Evolutionary conservation across 495 filamentous ascomycete genomes (phyloP), one percentile per base, ranked within the genome.

Genomic region (Delitschia confertaspora): DNA sequence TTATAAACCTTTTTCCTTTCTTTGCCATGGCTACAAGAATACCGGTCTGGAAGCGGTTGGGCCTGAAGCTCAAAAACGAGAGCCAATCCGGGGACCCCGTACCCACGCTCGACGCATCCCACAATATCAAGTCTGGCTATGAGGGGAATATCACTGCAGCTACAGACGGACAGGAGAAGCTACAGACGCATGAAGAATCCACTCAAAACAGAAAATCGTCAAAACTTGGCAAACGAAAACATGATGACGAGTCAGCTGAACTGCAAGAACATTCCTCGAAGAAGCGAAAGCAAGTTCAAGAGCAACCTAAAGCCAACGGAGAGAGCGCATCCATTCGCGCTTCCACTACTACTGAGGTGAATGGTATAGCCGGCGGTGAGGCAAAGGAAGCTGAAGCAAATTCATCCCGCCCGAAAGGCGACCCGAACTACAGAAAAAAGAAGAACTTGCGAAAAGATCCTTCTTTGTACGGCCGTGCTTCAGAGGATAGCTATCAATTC

Each of bases 21-120:
- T 35, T 57, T 21, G 22, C 35, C 34, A 47, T 46, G 41, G 35
- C 21, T 25, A 23, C 30, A 27, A 14, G 21, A 20, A 16, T 83
- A 33, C 82, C 82, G 14, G 79, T 82, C 40, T 85, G 80, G 81
- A 85, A 85, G 64, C 73, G 80, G 67, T 65, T 86, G 59, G 83
- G 79, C 35, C 67, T 84, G 58, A 82, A 84, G 70, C 71, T 82
- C 62, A 87, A 85, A 57, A 73, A 70, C 49, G 68, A 69, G 27
- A 71, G 73, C 55, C 69, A 75, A 37, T 53, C 60, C 29, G 57
- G 57, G 22, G 52, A 65, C 27, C 29, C 47, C 39, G 37, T 21
- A 16, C 31, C 48, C 23, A 45, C 40, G 17, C 27, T 22, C 16
- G 36, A 42, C 29, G 13, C 25, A 17, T 32, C 35, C 16, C 40